Conservation (phyloP, 2,329 filamentous ascomycete species). For the Ceratocystis destructans region DNA sequence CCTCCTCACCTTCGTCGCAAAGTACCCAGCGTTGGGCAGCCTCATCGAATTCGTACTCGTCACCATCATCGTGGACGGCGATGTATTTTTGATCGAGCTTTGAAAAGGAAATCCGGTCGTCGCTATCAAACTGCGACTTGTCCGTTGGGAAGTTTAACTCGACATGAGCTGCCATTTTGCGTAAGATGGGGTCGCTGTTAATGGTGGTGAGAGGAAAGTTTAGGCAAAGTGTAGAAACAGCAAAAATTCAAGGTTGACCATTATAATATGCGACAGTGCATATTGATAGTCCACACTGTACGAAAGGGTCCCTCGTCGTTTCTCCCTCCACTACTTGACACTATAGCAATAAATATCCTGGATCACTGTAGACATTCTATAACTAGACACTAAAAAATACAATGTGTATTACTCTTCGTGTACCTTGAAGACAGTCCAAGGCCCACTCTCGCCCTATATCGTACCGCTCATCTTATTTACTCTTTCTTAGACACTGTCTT, state of each 20-base stretch:
- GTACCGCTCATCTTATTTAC: background rate
- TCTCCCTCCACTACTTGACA: background rate
- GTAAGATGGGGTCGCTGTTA: background rate
- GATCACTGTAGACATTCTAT: background rate
- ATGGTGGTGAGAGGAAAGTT: background rate
- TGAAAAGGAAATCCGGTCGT: conserved; percentile 79
- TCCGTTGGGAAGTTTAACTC: conserved; percentile 40
- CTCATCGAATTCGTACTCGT: conserved; percentile 71
- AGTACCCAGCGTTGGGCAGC: conserved; percentile 62
- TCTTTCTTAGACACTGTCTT: conserved; percentile 41
- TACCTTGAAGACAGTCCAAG: background rate
- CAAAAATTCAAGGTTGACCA: background rate
- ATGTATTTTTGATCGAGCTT: conserved; percentile 68
- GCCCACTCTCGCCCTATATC: background rate
- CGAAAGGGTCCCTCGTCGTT: background rate
- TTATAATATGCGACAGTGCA: background rate
- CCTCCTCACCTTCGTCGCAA: conserved; percentile 30
- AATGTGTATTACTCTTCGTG: background rate
- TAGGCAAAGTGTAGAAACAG: background rate
- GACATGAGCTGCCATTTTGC: conserved; percentile 10
- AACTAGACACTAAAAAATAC: background rate
- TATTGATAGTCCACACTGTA: background rate
- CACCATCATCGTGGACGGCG: conserved; percentile 69
- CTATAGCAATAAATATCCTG: background rate
- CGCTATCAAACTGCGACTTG: conserved; percentile 55